A percentile compares a stretch with the other conserved stretches of the same genome.
These are phyloP conservation scores for Pythium rhizo-oryzae DNA, from an alignment of 352 stramenopile genomes.

Conservation along the genomic window DNA sequence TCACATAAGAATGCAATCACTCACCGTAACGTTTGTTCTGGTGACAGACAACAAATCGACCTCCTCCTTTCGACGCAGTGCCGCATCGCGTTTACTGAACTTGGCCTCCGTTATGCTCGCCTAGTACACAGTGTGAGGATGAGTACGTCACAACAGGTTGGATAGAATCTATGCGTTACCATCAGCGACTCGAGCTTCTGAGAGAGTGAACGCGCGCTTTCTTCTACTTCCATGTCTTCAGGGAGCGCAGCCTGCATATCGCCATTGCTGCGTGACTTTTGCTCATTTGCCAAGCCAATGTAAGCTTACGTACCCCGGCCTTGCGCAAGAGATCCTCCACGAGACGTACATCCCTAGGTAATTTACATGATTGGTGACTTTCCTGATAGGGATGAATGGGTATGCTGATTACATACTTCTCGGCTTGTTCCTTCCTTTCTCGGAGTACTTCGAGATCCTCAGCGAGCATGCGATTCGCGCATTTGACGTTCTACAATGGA, in stretches of 20 bases:
- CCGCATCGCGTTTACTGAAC: constrained; percentile 3
- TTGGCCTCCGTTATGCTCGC: neutral
- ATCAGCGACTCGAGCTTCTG: neutral
- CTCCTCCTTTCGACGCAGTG: constrained; percentile 2
- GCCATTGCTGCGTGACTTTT: neutral
- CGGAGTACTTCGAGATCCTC: neutral
- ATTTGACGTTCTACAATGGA: constrained; percentile 1
- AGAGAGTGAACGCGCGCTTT: neutral
- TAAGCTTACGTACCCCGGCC: neutral
- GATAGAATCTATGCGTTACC: neutral
- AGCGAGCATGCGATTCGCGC: neutral
- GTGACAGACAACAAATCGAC: neutral
- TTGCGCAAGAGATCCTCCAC: constrained; percentile 4
- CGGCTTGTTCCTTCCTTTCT: neutral
- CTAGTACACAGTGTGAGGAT: neutral
- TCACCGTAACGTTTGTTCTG: neutral
- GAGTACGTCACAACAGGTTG: too few species aligned
- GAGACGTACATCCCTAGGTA: neutral
- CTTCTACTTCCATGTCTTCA: constrained; percentile 8
- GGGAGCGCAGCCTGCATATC: neutral
- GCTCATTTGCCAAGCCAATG: too few species aligned
- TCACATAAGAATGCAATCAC: too few species aligned
- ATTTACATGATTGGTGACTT: neutral
- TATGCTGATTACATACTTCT: constrained; percentile 4
- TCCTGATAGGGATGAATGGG: neutral